phyloP scores from a whole-genome alignment of 257 asterid species.

The Ophiorrhiza pumila region DNA sequence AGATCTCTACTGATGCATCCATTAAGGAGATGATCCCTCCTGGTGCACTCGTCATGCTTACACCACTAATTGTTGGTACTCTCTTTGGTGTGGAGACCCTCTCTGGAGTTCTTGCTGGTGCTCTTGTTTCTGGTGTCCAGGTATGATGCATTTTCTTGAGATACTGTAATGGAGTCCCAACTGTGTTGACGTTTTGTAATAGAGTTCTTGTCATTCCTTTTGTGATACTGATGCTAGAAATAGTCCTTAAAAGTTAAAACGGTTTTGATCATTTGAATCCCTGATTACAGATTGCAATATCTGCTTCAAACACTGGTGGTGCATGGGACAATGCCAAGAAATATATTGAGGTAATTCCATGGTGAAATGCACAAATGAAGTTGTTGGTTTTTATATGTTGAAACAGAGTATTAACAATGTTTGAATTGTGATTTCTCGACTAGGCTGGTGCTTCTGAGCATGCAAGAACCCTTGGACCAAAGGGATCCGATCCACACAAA shows the following conservation, averaged over 20 bases:
- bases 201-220: not conserved
- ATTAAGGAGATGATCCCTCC: slow-evolving; percentile 91
- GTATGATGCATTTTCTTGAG: slow-evolving; percentile 27
- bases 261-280: not conserved
- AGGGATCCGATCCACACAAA: slow-evolving; percentile 53
- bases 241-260: not conserved
- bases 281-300: slow-evolving; percentile 37
- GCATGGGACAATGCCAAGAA: slow-evolving; percentile 57
- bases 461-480: slow-evolving; percentile 43
- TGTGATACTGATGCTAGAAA: not conserved
- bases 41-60: slow-evolving; percentile 92
- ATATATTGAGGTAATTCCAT: slow-evolving; percentile 38
- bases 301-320: slow-evolving; percentile 56
- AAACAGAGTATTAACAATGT: not conserved
- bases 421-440: not conserved
- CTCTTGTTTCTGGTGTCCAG: slow-evolving; percentile 95
- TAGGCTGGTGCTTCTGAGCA: slow-evolving; percentile 58
- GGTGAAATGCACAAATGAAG: not conserved
- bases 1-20: slow-evolving; percentile 87
- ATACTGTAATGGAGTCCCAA: not conserved
- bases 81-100: slow-evolving; percentile 88
- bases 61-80: slow-evolving; percentile 76
- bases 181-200: not conserved
- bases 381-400: not conserved
- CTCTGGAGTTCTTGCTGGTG: slow-evolving; percentile 85